Conservation (phyloP, 768 basidiomycete genomes). For the Hypholoma sublateritium region DNA sequence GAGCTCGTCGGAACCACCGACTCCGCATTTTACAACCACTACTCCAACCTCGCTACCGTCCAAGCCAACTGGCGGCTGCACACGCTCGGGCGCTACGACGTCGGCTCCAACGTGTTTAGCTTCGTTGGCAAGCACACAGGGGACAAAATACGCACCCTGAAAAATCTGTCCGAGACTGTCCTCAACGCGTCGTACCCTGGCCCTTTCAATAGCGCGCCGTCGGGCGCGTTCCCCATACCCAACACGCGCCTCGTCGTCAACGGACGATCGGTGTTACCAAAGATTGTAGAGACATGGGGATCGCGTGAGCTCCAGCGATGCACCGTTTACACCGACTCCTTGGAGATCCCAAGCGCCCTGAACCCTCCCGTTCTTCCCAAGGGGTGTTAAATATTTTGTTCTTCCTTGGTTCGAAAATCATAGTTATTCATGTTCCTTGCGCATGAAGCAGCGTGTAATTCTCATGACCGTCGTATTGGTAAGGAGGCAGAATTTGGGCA, state of each 20-base stretch:
- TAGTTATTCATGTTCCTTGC: too few species aligned
- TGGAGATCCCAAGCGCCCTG: conserved; percentile 15
- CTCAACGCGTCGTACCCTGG: conserved; percentile 29
- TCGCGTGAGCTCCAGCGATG: conserved; percentile 19
- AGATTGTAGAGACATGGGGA: conserved; percentile 24
- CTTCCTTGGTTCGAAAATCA: too few species aligned
- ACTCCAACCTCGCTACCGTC: conserved; percentile 54
- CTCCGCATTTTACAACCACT: conserved; percentile 59
- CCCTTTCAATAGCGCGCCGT: conserved; percentile 21
- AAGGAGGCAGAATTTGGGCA: too few species aligned
- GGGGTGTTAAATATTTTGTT: conserved; percentile 5
- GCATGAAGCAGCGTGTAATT: too few species aligned
- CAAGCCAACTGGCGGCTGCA: conserved; percentile 63
- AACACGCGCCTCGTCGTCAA: conserved; percentile 26
- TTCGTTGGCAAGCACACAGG: conserved; percentile 47
- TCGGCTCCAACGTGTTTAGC: conserved; percentile 55
- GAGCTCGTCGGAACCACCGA: conserved; percentile 45
- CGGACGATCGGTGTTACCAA: conserved; percentile 22
- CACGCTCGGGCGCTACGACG: conserved; percentile 58
- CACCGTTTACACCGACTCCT: conserved; percentile 20
- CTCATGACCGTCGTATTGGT: too few species aligned
- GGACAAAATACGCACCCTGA: conserved; percentile 32
- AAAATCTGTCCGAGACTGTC: conserved; percentile 7
- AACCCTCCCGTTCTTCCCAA: conserved; percentile 19
- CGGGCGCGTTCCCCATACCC: conserved; percentile 16